These are phyloP conservation scores for Tilletia horrida DNA, from an alignment of 1,284 basidiomycete species.

Conservation along the genomic window DNA sequence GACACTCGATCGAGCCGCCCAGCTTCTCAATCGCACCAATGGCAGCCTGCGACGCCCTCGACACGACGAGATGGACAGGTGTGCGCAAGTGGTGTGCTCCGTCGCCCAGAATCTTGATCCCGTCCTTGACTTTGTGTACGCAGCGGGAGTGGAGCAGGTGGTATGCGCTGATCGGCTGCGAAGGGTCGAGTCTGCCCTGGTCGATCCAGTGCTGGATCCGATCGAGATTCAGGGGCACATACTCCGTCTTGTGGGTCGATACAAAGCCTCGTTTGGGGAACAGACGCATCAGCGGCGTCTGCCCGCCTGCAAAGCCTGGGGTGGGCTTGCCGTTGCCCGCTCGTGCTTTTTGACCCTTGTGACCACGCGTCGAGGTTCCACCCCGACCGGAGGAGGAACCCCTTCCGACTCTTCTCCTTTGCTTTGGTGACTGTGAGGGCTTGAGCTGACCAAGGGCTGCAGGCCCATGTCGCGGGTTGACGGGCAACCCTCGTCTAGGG, in stretches of 20 bases:
- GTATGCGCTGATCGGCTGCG: constrained; percentile 80
- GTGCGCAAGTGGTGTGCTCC: constrained; percentile 68
- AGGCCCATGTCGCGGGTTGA: neutral
- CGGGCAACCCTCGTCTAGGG: neutral
- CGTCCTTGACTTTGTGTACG: constrained; percentile 80
- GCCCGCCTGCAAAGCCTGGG: constrained; percentile 84
- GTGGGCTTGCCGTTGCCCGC: constrained; percentile 82
- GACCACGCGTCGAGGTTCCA: constrained; percentile 85
- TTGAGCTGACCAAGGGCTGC: constrained; percentile 7
- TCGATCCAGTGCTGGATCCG: constrained; percentile 88
- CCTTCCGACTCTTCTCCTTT: constrained; percentile 88
- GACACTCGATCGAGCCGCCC: constrained; percentile 81
- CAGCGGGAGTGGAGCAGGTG: constrained; percentile 81
- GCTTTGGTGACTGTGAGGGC: constrained; percentile 18
- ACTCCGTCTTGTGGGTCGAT: constrained; percentile 70
- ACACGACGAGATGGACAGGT: constrained; percentile 76
- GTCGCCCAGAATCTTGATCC: constrained; percentile 86
- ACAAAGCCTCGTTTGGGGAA: constrained; percentile 92
- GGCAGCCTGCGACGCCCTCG: constrained; percentile 79
- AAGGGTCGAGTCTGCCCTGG: constrained; percentile 72
- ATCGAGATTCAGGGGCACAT: constrained; percentile 80
- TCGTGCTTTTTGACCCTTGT: constrained; percentile 93
- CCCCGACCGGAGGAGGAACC: constrained; percentile 87
- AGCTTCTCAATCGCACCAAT: constrained; percentile 76
- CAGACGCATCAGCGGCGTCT: constrained; percentile 84